Evolutionary conservation across 768 basidiomycete species (phyloP).

Genomic region (Naganishia onofrii): DNA sequence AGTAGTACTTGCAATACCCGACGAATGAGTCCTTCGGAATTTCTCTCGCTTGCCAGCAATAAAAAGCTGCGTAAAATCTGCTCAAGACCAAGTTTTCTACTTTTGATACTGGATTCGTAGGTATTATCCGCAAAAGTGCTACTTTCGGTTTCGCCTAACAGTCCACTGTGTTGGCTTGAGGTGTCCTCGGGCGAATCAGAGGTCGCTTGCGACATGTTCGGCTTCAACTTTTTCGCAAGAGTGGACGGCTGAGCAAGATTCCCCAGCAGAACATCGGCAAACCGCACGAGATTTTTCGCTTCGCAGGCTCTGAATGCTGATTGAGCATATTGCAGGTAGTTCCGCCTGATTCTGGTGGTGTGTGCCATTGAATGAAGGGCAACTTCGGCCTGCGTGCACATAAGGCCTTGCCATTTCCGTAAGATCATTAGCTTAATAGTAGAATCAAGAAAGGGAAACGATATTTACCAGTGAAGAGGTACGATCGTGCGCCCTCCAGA

Average conservation of each 20-base stretch:
- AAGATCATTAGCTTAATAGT: neutral
- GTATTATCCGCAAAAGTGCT: neutral
- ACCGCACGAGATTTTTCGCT: conserved; percentile 10
- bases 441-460: neutral
- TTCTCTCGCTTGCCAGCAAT: conserved; percentile 28
- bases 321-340: conserved; percentile 2
- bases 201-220: neutral
- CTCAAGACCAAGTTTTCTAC: conserved; percentile 24
- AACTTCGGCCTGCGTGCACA: conserved; percentile 7
- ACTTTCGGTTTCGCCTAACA: neutral
- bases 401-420: neutral
- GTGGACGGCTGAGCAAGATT: neutral
- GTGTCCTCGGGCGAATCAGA: neutral
- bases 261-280: neutral
- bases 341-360: neutral
- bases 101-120: neutral
- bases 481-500: conserved; percentile 18
- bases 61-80: conserved; percentile 19
- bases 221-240: neutral
- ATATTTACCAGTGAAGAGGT: conserved; percentile 13
- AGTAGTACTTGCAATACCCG: conserved; percentile 28
- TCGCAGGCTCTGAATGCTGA: conserved; percentile 7
- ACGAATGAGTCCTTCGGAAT: conserved; percentile 23
- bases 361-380: neutral
- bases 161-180: neutral